These are phyloP conservation scores for Monascus purpureus DNA, from an alignment of 495 filamentous ascomycete genomes.

Conservation along the genomic window DNA sequence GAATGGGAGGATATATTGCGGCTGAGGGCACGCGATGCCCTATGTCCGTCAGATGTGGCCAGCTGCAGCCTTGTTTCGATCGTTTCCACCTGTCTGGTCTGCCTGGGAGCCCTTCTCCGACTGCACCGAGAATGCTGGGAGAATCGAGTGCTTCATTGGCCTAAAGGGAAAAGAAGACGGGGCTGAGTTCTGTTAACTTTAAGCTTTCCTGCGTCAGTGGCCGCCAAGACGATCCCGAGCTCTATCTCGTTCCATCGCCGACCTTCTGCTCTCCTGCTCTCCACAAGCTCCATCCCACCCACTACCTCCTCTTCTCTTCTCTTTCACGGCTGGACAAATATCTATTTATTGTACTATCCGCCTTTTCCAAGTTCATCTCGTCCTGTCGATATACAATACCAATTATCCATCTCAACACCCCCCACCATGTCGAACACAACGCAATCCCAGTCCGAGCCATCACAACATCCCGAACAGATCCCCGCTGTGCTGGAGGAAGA, in stretches of 20 bases:
- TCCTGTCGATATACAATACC: slow-evolving; percentile 6
- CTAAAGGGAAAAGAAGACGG: too few relatives aligned
- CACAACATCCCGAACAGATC: slow-evolving; percentile 38
- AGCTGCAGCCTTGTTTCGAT: too few relatives aligned
- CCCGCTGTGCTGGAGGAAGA: slow-evolving; percentile 78
- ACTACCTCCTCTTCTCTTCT: background rate
- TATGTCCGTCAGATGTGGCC: too few relatives aligned
- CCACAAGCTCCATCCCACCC: slow-evolving; percentile 12
- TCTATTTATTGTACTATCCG: too few relatives aligned
- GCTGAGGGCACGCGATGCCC: too few relatives aligned
- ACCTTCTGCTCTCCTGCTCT: slow-evolving; percentile 12
- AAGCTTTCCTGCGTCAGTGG: slow-evolving; percentile 1
- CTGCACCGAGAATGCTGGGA: too few relatives aligned
- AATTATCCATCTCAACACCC: background rate
- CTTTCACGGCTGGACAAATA: background rate
- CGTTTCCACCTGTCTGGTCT: too few relatives aligned
- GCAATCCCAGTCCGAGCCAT: slow-evolving; percentile 15
- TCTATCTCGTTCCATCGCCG: background rate
- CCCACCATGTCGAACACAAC: slow-evolving; percentile 31
- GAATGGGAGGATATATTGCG: too few relatives aligned
- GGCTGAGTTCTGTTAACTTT: too few relatives aligned
- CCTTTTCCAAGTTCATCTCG: too few relatives aligned
- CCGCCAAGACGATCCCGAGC: background rate
- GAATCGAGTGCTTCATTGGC: too few relatives aligned
- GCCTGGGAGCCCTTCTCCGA: too few relatives aligned